Base-by-base conservation (phyloP, 805 yeast genomes). In the Yamadazyma akitaensis region DNA sequence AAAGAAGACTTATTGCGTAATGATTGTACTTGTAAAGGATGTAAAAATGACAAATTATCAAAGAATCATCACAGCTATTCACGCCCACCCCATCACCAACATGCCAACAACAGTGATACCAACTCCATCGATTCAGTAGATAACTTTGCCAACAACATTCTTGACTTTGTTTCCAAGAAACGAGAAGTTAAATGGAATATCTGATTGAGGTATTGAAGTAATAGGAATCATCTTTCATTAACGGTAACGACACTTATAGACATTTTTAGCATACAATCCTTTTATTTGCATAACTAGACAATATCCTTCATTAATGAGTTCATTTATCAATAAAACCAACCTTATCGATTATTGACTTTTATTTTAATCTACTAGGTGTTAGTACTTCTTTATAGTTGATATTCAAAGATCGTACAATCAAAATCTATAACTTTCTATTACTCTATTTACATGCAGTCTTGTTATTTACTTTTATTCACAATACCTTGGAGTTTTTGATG, bases 131-230 rank as follows among this genome's bases (percentile, higher is more conserved):
- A 52, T 48, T 52, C 56, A n/a, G 53, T 52, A 2, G 56, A 52
- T 38, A 52, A 46, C 37, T 50, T 52, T 38, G 56, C 56, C 33
- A 50, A 50, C 36, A 52, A 50, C 31, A 52, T 52, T 8, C 45
- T 52, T 21, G 56, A 52, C 35, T 50, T 52, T 40, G 56, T 50
- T 18, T 46, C 44, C 43, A 50, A 50, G 14, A 52, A 52, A 19
- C 28, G 53, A 35, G 56, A 52, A 42, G 56, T 52, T 14, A 52
- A 52, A 13, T 52, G 56, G 56, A 49, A 49, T 36, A 50, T 52
- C 36, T 52, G 24, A 26, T 11, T 5, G 7, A 10, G 13, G 16
- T 30, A 28, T 19, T 3, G 6, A n/a, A 6, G 3, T n/a, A 18
- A 36, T 18, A 21, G 25, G 13, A 19, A 13, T 12, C 32, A 28